phyloP scores from a whole-genome alignment of 2,329 filamentous ascomycete species.

The Sclerotinia borealis region DNA sequence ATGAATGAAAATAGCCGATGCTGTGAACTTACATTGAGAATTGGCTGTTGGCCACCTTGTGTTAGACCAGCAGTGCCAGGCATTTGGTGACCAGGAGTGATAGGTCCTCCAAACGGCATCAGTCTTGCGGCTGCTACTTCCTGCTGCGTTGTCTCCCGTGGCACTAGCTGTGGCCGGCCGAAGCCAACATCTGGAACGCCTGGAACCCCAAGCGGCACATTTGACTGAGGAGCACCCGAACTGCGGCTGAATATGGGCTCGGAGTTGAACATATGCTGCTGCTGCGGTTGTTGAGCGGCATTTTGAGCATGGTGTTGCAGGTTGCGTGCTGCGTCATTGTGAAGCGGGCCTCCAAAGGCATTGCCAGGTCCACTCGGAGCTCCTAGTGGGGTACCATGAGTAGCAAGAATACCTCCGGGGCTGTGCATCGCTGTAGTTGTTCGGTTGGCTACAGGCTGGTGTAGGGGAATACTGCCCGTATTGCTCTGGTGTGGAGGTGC shows the following conservation, averaged over 20 bases:
- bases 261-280: slow-evolving; percentile 52
- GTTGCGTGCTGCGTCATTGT: slow-evolving; percentile 45
- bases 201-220: slow-evolving; percentile 50
- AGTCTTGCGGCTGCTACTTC: slow-evolving; percentile 55
- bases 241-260: slow-evolving; percentile 36
- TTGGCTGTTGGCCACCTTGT: slow-evolving; percentile 72
- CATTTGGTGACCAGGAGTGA: slow-evolving; percentile 30
- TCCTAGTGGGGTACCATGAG: slow-evolving; percentile 50
- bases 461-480: slow-evolving; percentile 80
- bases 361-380: slow-evolving; percentile 33
- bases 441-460: slow-evolving; percentile 86
- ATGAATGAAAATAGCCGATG: not conserved
- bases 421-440: slow-evolving; percentile 80
- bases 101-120: slow-evolving; percentile 46
- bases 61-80: slow-evolving; percentile 48
- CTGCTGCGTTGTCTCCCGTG: slow-evolving; percentile 34
- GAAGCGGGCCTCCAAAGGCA: slow-evolving; percentile 50
- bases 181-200: slow-evolving; percentile 57
- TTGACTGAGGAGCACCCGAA: slow-evolving; percentile 17
- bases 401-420: slow-evolving; percentile 79
- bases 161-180: slow-evolving; percentile 42
- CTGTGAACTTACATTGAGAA: slow-evolving; percentile 57
- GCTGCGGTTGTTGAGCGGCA: slow-evolving; percentile 37
- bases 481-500: slow-evolving; percentile 76
- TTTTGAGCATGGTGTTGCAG: slow-evolving; percentile 48